Conservation (phyloP, 1,139 yeast species). For the Debaryomyces sp. region DNA sequence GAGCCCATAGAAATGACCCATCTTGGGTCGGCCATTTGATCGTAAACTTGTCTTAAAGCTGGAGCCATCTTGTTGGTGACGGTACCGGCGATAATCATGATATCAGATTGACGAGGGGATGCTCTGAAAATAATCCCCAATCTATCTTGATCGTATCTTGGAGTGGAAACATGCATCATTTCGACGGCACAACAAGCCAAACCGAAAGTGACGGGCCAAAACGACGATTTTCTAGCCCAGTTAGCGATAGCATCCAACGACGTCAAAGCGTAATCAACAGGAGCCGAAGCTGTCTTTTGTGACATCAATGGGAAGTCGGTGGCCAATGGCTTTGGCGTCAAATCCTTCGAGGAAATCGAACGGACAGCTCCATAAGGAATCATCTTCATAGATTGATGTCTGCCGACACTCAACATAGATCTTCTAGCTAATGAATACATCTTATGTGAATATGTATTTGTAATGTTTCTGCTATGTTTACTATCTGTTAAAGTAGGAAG, state of each 20-base stretch:
- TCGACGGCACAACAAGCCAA: conserved; percentile 93
- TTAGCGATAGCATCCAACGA: conserved; percentile 81
- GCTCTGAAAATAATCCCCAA: conserved; percentile 94
- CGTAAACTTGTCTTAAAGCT: conserved; percentile 89
- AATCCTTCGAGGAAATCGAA: conserved; percentile 42
- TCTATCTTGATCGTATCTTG: conserved; percentile 92
- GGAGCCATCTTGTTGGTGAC: conserved; percentile 94
- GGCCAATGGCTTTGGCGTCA: conserved; percentile 46
- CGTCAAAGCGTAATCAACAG: conserved; percentile 83
- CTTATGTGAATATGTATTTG: conserved; percentile 6
- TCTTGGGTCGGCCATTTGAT: conserved; percentile 93
- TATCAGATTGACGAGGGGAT: conserved; percentile 91
- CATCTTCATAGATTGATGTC: conserved; percentile 17
- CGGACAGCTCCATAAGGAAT: conserved; percentile 12
- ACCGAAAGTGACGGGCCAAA: conserved; percentile 95
- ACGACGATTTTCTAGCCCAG: conserved; percentile 92
- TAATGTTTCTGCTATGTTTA: conserved; percentile 9
- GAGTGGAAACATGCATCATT: conserved; percentile 94
- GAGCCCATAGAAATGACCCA: conserved; percentile 94
- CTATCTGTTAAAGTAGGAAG: not conserved
- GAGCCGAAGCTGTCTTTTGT: conserved; percentile 46
- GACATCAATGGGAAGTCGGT: conserved; percentile 51
- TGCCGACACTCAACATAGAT: conserved; percentile 22
- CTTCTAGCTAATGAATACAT: conserved; percentile 25
- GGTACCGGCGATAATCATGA: conserved; percentile 93